These are phyloP conservation scores for Diutina sp. DNA, from an alignment of 1,139 yeast genomes.

Conservation along the genomic window DNA sequence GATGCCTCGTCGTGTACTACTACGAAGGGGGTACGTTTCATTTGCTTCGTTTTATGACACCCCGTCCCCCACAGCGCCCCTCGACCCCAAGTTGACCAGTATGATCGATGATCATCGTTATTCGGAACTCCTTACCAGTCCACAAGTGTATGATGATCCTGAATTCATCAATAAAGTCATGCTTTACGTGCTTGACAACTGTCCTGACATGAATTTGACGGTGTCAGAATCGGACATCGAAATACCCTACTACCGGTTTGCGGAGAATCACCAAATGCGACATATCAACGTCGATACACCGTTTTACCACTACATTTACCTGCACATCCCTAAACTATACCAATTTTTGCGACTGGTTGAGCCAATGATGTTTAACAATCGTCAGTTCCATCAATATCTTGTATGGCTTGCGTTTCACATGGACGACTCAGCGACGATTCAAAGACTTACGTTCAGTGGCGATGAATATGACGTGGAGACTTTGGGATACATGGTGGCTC, in stretches of 20 bases:
- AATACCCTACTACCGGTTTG: background rate
- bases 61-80: background rate
- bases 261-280: background rate
- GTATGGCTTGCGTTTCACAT: background rate
- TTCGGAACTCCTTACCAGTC: background rate
- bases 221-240: background rate
- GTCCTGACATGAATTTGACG: background rate
- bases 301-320: background rate
- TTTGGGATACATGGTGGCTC: background rate
- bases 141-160: background rate
- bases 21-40: background rate
- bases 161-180: background rate
- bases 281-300: background rate
- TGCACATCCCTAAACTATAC: background rate
- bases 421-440: background rate
- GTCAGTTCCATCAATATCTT: background rate
- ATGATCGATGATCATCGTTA: background rate
- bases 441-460: background rate
- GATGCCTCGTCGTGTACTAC: background rate
- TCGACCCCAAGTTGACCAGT: background rate
- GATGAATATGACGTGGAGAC: background rate
- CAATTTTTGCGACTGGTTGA: background rate
- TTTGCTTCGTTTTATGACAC: background rate
- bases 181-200: background rate
- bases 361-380: conserved; percentile 1